Conservation (phyloP, 176 grass and related monocot species). For the Aegilops speltoides region DNA sequence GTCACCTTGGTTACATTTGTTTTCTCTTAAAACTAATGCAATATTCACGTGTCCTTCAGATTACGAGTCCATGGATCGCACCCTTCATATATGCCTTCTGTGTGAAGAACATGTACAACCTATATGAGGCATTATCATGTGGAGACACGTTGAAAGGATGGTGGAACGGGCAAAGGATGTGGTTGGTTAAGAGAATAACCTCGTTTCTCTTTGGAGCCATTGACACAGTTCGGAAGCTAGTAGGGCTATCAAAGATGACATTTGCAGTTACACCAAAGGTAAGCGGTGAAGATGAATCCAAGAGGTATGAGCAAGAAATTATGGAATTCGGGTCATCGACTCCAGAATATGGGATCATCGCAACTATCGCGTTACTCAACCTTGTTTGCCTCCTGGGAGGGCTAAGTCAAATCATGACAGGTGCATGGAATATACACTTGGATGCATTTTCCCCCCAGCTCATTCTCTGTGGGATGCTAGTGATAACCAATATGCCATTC, state of each 20-base stretch:
- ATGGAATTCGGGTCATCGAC: slow-evolving; percentile 52
- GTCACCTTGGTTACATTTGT: neutral
- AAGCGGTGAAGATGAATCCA: slow-evolving; percentile 20
- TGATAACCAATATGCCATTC: slow-evolving; percentile 35
- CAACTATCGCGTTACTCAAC: slow-evolving; percentile 38
- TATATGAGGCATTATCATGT: slow-evolving; percentile 17
- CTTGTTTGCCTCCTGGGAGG: slow-evolving; percentile 29
- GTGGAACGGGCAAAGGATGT: slow-evolving; percentile 54
- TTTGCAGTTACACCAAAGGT: slow-evolving; percentile 44
- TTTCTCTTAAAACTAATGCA: neutral
- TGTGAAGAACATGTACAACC: slow-evolving; percentile 18
- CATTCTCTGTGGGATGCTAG: slow-evolving; percentile 36
- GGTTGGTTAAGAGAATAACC: slow-evolving; percentile 45
- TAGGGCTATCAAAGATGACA: slow-evolving; percentile 30
- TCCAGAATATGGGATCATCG: slow-evolving; percentile 36
- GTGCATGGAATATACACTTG: neutral
- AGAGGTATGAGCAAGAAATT: slow-evolving; percentile 51
- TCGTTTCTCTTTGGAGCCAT: slow-evolving; percentile 35
- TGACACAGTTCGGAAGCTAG: slow-evolving; percentile 9
- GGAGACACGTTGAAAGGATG: slow-evolving; percentile 40
- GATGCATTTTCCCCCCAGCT: slow-evolving; percentile 27
- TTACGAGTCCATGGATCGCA: slow-evolving; percentile 36
- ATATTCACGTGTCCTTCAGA: slow-evolving; percentile 26
- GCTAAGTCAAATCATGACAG: neutral
- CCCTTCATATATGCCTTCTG: slow-evolving; percentile 36